A percentile compares a stretch with the other conserved stretches of the same genome.
These are phyloP conservation scores for Parastagonospora nodorum DNA, from an alignment of 2,329 filamentous ascomycete species.

Conservation along the genomic window DNA sequence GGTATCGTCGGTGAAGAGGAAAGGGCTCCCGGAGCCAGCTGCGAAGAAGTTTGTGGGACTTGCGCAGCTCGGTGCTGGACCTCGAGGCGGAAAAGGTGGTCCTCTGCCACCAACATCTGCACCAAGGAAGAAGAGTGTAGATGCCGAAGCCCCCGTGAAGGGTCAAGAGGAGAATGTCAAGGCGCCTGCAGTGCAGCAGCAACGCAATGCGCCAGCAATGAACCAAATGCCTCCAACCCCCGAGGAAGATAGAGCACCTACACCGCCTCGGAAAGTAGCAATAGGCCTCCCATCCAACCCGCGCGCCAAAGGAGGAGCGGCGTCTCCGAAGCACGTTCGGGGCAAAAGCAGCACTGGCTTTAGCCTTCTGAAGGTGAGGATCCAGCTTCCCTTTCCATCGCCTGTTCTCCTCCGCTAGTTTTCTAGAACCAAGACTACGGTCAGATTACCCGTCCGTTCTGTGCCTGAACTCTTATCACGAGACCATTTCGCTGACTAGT, in stretches of 20 bases:
- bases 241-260: slow-evolving; percentile 25
- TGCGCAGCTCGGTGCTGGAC: slow-evolving; percentile 34
- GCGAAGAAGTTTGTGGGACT: slow-evolving; percentile 36
- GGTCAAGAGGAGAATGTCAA: slow-evolving; percentile 4
- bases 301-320: slow-evolving; percentile 22
- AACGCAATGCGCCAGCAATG: slow-evolving; percentile 3
- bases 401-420: slow-evolving; percentile 26
- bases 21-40: slow-evolving; percentile 24
- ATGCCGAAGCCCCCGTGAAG: slow-evolving; percentile 8
- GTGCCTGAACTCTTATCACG: background rate
- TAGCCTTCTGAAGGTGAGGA: slow-evolving; percentile 44
- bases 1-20: slow-evolving; percentile 29
- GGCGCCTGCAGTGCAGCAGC: slow-evolving; percentile 4
- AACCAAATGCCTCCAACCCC: slow-evolving; percentile 39
- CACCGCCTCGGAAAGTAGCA: slow-evolving; percentile 28
- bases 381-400: slow-evolving; percentile 27
- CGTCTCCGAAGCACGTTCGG: slow-evolving; percentile 34
- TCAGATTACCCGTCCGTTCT: slow-evolving; percentile 5
- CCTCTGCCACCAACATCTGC: slow-evolving; percentile 27
- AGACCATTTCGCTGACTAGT: background rate
- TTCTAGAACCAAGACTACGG: slow-evolving; percentile 4
- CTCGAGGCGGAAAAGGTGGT: slow-evolving; percentile 34
- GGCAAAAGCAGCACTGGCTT: slow-evolving; percentile 47
- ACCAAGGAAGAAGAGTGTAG: slow-evolving; percentile 18
- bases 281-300: slow-evolving; percentile 39